Evolutionary conservation across 2,329 filamentous ascomycete genomes (phyloP).

Genomic region (Cordyceps pruinosa): DNA sequence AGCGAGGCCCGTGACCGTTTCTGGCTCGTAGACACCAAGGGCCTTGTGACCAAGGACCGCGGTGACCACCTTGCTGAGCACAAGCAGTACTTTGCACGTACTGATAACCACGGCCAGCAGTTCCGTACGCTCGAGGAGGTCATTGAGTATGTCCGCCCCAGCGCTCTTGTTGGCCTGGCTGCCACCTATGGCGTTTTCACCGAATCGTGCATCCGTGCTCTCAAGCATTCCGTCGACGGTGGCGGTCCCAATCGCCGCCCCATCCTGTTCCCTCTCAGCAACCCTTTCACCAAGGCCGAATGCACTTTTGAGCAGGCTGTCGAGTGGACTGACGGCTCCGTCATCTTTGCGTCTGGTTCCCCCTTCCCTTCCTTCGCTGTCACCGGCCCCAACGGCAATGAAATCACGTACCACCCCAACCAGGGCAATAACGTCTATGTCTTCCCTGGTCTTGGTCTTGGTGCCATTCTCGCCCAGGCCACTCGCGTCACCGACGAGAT

Average conservation of each 20-base stretch:
- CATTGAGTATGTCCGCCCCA: constrained; percentile 90
- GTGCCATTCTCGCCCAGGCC: constrained; percentile 84
- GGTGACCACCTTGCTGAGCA: constrained; percentile 92
- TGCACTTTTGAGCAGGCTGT: constrained; percentile 95
- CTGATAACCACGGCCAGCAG: constrained; percentile 58
- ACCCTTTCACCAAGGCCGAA: constrained; percentile 93
- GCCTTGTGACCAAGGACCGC: constrained; percentile 86
- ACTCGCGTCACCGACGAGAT: constrained; percentile 85
- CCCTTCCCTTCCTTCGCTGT: constrained; percentile 72
- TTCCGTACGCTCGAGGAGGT: constrained; percentile 82
- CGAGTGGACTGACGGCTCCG: constrained; percentile 81
- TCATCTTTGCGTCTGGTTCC: constrained; percentile 90
- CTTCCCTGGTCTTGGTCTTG: constrained; percentile 92
- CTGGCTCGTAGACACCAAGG: constrained; percentile 96
- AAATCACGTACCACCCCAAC: constrained; percentile 66
- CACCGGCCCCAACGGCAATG: constrained; percentile 50
- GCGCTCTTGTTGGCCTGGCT: constrained; percentile 87
- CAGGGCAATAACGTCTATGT: constrained; percentile 88
- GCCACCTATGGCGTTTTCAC: constrained; percentile 95
- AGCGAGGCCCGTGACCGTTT: constrained; percentile 84
- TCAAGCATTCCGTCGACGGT: constrained; percentile 57
- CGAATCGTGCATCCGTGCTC: constrained; percentile 69
- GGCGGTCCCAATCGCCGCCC: constrained; percentile 67
- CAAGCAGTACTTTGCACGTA: constrained; percentile 64
- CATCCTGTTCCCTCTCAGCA: constrained; percentile 93